Base-by-base conservation (phyloP, 192 early-diverging fungal species). In the Mortierella antarctica region DNA sequence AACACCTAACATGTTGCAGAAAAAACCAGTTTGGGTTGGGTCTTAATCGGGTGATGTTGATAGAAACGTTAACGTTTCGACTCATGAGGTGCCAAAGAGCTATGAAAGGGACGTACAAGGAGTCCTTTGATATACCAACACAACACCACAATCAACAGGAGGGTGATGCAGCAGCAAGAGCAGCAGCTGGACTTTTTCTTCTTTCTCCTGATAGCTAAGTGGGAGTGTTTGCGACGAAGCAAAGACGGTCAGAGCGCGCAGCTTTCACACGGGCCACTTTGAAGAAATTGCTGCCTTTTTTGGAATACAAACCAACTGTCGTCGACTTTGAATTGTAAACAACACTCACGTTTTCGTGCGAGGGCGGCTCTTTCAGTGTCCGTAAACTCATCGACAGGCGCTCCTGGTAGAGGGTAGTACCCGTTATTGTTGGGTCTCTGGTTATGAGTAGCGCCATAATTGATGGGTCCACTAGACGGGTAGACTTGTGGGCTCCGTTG, bases 161-260 rank as follows among this genome's bases (percentile, higher is more conserved):
- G 15, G 5, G 46, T 20, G 5, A 52, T 42, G 31, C 71, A 73
- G 56, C 71, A 65, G 23, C 53, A 58, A 59, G 62, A 65, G n/a
- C 71, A 73, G 51, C 31, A 51, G 55, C 71, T 62, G 7, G 18
- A 65, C 20, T 13, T 64, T 47, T 59, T 71, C 48, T 46, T 73
- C 41, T 59, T 59, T 20, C 51, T 62, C 52, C 42, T 57, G 9
- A 39, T 58, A 0, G 8, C 20, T 18, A 51, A 42, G 61, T 1
- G 46, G n/a, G 23, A 65, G 15, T 20, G 63, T 54, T 53, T 41
- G 1, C 14, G 1, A 31, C 0, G 17, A 14, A 10, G 21, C 2
- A 21, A 11, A 45, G 60, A 46, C 46, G 20, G 57, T 58, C 7
- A 31, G 39, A 21, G 41, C 23, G 13, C 14, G 56, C 40, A 39